Base-by-base conservation (phyloP, 2,329 filamentous ascomycete genomes). In the Penicillium carneum region DNA sequence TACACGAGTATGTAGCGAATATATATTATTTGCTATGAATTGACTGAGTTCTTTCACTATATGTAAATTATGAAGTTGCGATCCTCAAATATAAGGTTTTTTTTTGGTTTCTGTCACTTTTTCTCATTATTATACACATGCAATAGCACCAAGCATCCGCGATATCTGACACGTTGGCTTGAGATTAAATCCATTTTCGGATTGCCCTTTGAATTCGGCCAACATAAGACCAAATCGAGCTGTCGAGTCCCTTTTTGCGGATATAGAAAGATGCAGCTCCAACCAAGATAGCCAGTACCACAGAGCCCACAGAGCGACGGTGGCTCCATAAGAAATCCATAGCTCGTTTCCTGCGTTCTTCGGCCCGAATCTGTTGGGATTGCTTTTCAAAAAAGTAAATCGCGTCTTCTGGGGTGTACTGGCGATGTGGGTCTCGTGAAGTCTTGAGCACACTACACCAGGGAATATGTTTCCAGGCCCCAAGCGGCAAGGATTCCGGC, bases 371-470 rank as follows among this genome's bases (percentile, higher is more conserved):
- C 70, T 96, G 89, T 57, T 81, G 82, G 3, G 87, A 87, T 74
- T 98, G 94, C 65, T 83, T 83, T 41, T 86, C 79, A 69, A 97
- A 94, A 62, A 88, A 85, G 4, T 72, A 75, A 63, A 88, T 81
- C 2, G 92, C 94, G 42, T 94, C 86, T 33, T 84, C 78, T 36
- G 91, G 76, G 0, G 84, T 86, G 73, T 92, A 87, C 31, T 76
- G 75, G 6, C 81, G 75, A 49, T 85, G 81, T 39, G 50, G 82
- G 73, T 71, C 85, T 12, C 86, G 84, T 0, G 90, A 90, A 1
- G 93, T 97, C 77, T 96, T 97, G 54, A 99, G 84, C 8, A 92
- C 92, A 74, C 93, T 97, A 61, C 86, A 86, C 7, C 77, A 75
- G 2, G 93, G 93, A 61, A 99, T 89, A 16, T 78, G 79, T 63